A percentile compares a stretch with the other conserved stretches of the same genome.
phyloP scores from a whole-genome alignment of 169 alveolate species.

The Eimeria sp. region DNA sequence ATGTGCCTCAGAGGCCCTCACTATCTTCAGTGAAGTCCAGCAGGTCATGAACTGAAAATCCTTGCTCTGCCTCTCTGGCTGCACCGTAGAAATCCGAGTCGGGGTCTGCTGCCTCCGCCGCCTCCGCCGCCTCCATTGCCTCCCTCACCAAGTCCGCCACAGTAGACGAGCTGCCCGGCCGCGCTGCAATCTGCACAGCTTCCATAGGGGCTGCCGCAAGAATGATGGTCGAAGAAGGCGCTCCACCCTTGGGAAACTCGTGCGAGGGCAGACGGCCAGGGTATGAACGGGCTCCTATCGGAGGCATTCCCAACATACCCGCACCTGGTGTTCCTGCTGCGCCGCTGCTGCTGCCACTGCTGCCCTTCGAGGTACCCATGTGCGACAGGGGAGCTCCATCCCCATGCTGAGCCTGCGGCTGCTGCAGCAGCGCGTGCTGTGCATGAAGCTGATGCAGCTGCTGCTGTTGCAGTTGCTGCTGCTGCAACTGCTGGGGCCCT shows the following conservation, averaged over 20 bases:
- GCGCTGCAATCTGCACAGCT: constrained; percentile 60
- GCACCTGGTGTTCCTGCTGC: constrained; percentile 31
- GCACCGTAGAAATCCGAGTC: constrained; percentile 25
- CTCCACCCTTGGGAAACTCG: not conserved
- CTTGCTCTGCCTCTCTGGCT: constrained; percentile 39
- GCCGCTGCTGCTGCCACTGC: constrained; percentile 22
- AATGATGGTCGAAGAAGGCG: constrained; percentile 6
- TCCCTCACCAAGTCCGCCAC: constrained; percentile 59
- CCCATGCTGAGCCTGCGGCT: constrained; percentile 41
- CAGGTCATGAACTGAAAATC: constrained; percentile 39
- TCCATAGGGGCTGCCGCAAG: constrained; percentile 65
- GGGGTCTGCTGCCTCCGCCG: constrained; percentile 17
- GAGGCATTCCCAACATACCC: constrained; percentile 40
- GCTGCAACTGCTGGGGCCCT: constrained; percentile 48
- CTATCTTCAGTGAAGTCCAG: constrained; percentile 63
- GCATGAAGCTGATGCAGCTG: constrained; percentile 42
- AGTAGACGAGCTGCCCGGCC: constrained; percentile 58
- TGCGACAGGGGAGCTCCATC: constrained; percentile 3
- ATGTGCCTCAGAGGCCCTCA: constrained; percentile 3
- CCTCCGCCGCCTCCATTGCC: constrained; percentile 72
- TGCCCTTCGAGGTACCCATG: constrained; percentile 18
- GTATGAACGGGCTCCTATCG: not conserved
- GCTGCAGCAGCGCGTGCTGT: constrained; percentile 31
- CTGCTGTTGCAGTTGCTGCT: constrained; percentile 62
- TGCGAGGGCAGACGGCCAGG: constrained; percentile 15